Evolutionary conservation across 1,284 basidiomycete species (phyloP), one percentile per base, ranked within the genome.

Genomic region (Schizophyllum commune): DNA sequence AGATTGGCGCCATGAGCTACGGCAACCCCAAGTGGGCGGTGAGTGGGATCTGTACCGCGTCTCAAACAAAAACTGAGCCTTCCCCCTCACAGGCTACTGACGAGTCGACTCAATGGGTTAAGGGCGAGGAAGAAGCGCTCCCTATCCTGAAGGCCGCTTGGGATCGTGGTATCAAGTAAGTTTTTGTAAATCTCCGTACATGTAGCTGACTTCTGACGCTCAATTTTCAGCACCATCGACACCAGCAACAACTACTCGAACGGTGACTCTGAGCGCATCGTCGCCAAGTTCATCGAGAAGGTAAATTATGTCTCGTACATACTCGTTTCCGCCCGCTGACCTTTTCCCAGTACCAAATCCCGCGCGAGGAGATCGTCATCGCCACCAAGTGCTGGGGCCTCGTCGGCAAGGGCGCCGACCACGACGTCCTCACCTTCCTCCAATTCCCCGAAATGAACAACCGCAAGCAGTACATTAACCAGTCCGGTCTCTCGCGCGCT

Each of bases 171-270:
- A 70, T 79, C 60, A 79, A 72, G 27, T 27, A 5, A 27, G 27
- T 3, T 3, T 3, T 27, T 27, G 27, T n/a, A 27, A 5, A 27
- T 27, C 5, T 27, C 27, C 27, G 5, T 2, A 27, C 27, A 5
- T 3, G 27, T 27, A 27, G 27, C 27, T 27, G 27, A 5, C 3
- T 5, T 27, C 27, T 27, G 63, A 62, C 34, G 22, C 34, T 7
- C 60, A n/a, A n/a, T 60, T 7, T 34, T 79, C 61, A 79, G 57
- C 52, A 79, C 77, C 17, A 71, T 80, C 62, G 81, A 83, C 65
- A 86, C 85, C 0, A 83, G 85, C 27, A 84, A 87, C 66, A 69
- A 79, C 2, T 84, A 84, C 63, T 81, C 78, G 5, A 79, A 81
- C 58, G 81, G 82, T 6, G 76, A 78, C 60, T 79, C 78, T 0